phyloP scores from a whole-genome alignment of 2,329 filamentous ascomycete species.

The Colletotrichum plurivorum region DNA sequence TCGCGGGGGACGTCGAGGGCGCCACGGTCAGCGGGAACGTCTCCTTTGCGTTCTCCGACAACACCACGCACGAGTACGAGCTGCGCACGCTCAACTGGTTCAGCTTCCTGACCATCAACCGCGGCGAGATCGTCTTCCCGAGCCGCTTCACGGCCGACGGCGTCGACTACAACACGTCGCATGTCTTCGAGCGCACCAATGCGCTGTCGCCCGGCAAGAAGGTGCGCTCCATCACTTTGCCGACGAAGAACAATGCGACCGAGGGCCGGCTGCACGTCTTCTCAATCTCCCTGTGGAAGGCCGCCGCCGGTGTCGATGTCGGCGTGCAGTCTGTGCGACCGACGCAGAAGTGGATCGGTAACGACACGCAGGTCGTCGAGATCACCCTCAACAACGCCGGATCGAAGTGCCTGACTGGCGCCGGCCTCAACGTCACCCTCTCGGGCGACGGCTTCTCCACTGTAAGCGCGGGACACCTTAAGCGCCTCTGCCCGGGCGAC shows the following conservation, averaged over 20 bases:
- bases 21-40: constrained; percentile 56
- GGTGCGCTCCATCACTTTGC: constrained; percentile 56
- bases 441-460: constrained; percentile 56
- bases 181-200: constrained; percentile 61
- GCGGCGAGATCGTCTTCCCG: constrained; percentile 61
- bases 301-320: constrained; percentile 33
- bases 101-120: constrained; percentile 59
- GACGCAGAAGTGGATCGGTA: constrained; percentile 57
- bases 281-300: constrained; percentile 53
- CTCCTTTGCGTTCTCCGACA: constrained; percentile 59
- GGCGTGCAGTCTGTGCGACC: constrained; percentile 57
- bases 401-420: constrained; percentile 49
- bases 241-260: constrained; percentile 52
- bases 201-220: constrained; percentile 54
- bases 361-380: constrained; percentile 57
- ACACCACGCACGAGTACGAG: constrained; percentile 55
- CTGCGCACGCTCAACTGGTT: constrained; percentile 60
- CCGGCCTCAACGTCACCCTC: constrained; percentile 48
- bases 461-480: constrained; percentile 55
- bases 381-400: constrained; percentile 55
- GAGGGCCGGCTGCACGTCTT: constrained; percentile 59
- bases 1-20: constrained; percentile 56
- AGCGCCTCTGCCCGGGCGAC: constrained; percentile 59
- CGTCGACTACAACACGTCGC: constrained; percentile 58
- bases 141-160: constrained; percentile 55